These are phyloP conservation scores for Cryomyces minteri DNA, from an alignment of 495 filamentous ascomycete species.

Conservation along the genomic window DNA sequence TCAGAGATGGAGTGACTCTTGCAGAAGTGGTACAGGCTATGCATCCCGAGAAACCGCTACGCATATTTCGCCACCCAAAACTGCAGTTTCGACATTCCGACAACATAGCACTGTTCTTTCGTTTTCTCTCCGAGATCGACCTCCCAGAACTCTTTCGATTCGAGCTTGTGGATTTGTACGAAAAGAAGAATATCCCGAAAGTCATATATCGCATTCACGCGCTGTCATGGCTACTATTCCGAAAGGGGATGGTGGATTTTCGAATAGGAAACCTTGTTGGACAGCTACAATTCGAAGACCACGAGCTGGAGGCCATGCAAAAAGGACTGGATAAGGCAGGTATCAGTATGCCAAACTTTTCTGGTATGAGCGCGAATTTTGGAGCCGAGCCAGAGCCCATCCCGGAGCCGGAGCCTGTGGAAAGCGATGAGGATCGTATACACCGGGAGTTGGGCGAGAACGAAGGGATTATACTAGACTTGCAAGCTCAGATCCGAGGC, in stretches of 20 bases:
- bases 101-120: conserved; percentile 89
- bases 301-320: conserved; percentile 90
- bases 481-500: conserved; percentile 78
- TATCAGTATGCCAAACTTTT: conserved; percentile 91
- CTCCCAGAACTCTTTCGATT: conserved; percentile 96
- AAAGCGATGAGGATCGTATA: conserved; percentile 80
- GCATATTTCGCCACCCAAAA: conserved; percentile 68
- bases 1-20: conserved; percentile 85
- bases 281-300: conserved; percentile 91
- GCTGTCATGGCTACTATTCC: conserved; percentile 83
- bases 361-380: conserved; percentile 90
- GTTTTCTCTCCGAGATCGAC: conserved; percentile 81
- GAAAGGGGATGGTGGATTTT: conserved; percentile 87
- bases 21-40: conserved; percentile 93
- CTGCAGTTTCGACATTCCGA: conserved; percentile 94
- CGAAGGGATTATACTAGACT: conserved; percentile 48
- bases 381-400: conserved; percentile 53
- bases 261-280: conserved; percentile 97
- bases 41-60: conserved; percentile 49
- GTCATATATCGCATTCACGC: conserved; percentile 99
- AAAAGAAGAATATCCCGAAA: conserved; percentile 99
- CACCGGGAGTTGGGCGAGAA: conserved; percentile 66
- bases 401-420: conserved; percentile 50
- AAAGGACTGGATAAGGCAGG: conserved; percentile 92
- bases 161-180: conserved; percentile 94